phyloP scores from a whole-genome alignment of 352 stramenopile genomes.

The Pythium rhizo-oryzae region DNA sequence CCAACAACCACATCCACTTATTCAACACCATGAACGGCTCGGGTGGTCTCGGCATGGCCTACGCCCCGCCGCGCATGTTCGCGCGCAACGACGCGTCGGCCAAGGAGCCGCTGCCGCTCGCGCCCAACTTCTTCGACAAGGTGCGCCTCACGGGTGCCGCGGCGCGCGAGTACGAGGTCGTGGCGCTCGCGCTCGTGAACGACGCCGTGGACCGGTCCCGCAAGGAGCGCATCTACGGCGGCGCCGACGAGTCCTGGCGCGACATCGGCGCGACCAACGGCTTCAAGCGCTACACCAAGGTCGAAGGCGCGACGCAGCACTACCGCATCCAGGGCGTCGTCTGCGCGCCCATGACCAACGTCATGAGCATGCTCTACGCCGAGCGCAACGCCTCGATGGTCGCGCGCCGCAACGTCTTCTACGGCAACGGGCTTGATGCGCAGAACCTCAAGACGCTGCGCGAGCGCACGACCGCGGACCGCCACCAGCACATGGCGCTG shows the following conservation, averaged over 20 bases:
- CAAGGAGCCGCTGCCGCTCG: slow-evolving; percentile 46
- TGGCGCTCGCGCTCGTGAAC: slow-evolving; percentile 46
- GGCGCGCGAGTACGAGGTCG: slow-evolving; percentile 44
- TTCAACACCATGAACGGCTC: slow-evolving; percentile 28
- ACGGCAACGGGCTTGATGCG: slow-evolving; percentile 58
- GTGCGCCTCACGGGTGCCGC: slow-evolving; percentile 39
- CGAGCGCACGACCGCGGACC: slow-evolving; percentile 43
- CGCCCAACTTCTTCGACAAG: slow-evolving; percentile 47
- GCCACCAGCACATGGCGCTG: slow-evolving; percentile 66
- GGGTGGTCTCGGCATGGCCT: slow-evolving; percentile 12
- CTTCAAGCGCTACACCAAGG: slow-evolving; percentile 65
- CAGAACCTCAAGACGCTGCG: slow-evolving; percentile 64
- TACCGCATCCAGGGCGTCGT: slow-evolving; percentile 64
- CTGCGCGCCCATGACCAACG: slow-evolving; percentile 49
- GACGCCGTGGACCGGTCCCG: slow-evolving; percentile 43
- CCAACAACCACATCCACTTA: slow-evolving; percentile 1
- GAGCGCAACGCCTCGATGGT: slow-evolving; percentile 47
- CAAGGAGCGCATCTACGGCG: slow-evolving; percentile 45
- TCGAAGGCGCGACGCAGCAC: slow-evolving; percentile 42
- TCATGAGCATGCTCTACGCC: slow-evolving; percentile 69
- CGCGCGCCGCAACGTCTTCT: slow-evolving; percentile 53
- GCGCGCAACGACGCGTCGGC: slow-evolving; percentile 21
- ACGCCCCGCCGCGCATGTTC: slow-evolving; percentile 38
- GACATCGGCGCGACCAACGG: slow-evolving; percentile 49
- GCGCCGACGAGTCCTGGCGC: slow-evolving; percentile 55